phyloP scores from a whole-genome alignment of 2,329 filamentous ascomycete genomes.

The Fusarium heterosporum region DNA sequence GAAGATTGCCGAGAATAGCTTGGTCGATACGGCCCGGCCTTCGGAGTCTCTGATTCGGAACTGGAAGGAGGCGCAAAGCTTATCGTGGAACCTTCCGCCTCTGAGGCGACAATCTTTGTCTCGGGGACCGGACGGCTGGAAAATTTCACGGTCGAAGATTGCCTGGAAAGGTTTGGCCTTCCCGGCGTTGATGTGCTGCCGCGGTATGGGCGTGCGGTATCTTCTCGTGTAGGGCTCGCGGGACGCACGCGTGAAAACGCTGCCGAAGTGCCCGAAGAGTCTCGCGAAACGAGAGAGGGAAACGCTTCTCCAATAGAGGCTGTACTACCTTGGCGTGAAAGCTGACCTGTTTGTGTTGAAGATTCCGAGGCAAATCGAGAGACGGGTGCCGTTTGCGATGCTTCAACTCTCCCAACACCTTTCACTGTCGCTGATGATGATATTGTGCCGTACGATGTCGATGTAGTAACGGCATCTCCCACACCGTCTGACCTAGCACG shows the following conservation, averaged over 20 bases:
- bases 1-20: slow-evolving; percentile 60
- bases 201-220: slow-evolving; percentile 35
- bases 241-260: slow-evolving; percentile 40
- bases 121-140: slow-evolving; percentile 79
- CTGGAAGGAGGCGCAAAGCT: slow-evolving; percentile 69
- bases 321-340: slow-evolving; percentile 1
- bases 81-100: slow-evolving; percentile 71
- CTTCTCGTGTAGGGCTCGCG: slow-evolving; percentile 43
- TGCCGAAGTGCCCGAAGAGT: slow-evolving; percentile 14
- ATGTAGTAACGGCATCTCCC: slow-evolving; percentile 30
- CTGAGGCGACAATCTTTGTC: slow-evolving; percentile 69
- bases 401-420: slow-evolving; percentile 16
- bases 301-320: slow-evolving; percentile 38
- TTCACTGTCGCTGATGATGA: slow-evolving; percentile 44
- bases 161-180: slow-evolving; percentile 63
- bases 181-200: slow-evolving; percentile 44
- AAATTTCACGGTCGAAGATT: slow-evolving; percentile 70
- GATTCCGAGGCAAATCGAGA: slow-evolving; percentile 25
- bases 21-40: slow-evolving; percentile 51
- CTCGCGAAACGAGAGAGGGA: slow-evolving; percentile 38
- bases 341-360: neutral
- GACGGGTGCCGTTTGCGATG: slow-evolving; percentile 18
- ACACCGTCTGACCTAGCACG: slow-evolving; percentile 23
- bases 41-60: slow-evolving; percentile 45
- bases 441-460: slow-evolving; percentile 52